Conservation (phyloP, 768 basidiomycete species). For the Phlebiopsis gigantea region DNA sequence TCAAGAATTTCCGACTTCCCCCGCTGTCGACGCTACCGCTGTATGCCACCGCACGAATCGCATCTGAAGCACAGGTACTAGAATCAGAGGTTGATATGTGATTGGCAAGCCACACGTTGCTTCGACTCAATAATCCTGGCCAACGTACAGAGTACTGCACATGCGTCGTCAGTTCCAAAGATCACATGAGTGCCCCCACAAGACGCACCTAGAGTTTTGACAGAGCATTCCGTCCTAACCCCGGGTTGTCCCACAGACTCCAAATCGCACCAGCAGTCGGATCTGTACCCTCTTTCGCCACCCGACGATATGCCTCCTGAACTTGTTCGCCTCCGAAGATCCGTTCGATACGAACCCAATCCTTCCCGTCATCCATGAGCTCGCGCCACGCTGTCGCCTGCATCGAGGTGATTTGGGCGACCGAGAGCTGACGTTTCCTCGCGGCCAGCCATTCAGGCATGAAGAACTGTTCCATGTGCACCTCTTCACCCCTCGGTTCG, state of each 20-base stretch:
- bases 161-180: background rate
- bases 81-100: too few species aligned
- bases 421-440: slow-evolving; percentile 43
- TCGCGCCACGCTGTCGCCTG: slow-evolving; percentile 57
- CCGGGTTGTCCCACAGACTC: slow-evolving; percentile 53
- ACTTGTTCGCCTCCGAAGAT: slow-evolving; percentile 44
- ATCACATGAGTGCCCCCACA: background rate
- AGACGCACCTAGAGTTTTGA: slow-evolving; percentile 7
- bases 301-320: slow-evolving; percentile 40
- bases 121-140: background rate
- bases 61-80: too few species aligned
- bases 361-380: slow-evolving; percentile 48
- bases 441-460: slow-evolving; percentile 64
- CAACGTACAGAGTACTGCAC: background rate
- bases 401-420: slow-evolving; percentile 39
- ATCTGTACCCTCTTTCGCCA: slow-evolving; percentile 41
- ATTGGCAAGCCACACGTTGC: background rate
- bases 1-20: too few species aligned
- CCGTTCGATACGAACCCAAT: slow-evolving; percentile 51
- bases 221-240: background rate
- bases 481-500: background rate
- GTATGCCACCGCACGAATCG: too few species aligned
- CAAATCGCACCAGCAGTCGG: slow-evolving; percentile 56
- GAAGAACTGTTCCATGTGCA: slow-evolving; percentile 50
- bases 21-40: too few species aligned